Percentiles rank a stretch among this genome's conserved stretches.
Evolutionary conservation across 2,329 filamentous ascomycete species (phyloP).

Genomic region (Phialemonium atrogriseum): DNA sequence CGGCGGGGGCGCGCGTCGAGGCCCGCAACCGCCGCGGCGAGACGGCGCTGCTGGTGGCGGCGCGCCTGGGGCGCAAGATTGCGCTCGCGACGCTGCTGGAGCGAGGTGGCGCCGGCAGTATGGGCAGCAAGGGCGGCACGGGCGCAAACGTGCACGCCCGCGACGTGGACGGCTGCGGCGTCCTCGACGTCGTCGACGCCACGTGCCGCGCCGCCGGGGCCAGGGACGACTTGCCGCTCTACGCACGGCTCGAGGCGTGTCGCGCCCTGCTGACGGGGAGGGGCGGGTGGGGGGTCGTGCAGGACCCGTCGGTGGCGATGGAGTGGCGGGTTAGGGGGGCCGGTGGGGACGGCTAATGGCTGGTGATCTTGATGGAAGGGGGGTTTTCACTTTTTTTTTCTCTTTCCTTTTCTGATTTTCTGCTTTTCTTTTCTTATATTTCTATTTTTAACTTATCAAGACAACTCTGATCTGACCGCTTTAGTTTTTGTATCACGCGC

Average conservation of each 20-base stretch:
- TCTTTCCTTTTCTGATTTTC: no score
- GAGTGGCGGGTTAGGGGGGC: slow-evolving; percentile 10
- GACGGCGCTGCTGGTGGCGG: slow-evolving; percentile 46
- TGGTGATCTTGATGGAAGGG: no score
- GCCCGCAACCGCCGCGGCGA: slow-evolving; percentile 45
- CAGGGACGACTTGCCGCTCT: slow-evolving; percentile 17
- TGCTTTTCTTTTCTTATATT: no score
- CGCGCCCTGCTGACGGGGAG: slow-evolving; percentile 20
- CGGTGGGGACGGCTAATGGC: no score
- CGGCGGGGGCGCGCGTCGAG: slow-evolving; percentile 34
- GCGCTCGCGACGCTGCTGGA: slow-evolving; percentile 38
- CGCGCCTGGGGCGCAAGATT: slow-evolving; percentile 43
- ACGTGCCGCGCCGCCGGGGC: slow-evolving; percentile 14
- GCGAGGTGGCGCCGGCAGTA: no score
- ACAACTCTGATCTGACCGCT: no score
- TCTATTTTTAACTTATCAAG: no score
- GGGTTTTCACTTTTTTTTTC: no score
- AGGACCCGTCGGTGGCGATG: slow-evolving; percentile 9
- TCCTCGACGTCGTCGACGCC: slow-evolving; percentile 32
- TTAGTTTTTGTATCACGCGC: no score
- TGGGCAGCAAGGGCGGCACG: no score
- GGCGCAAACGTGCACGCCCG: slow-evolving; percentile 40
- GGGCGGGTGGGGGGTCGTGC: slow-evolving; percentile 18
- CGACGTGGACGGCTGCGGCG: slow-evolving; percentile 33
- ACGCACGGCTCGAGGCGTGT: slow-evolving; percentile 23